phyloP scores from a whole-genome alignment of 2,329 filamentous ascomycete species.

The Trichoderma sp. region DNA sequence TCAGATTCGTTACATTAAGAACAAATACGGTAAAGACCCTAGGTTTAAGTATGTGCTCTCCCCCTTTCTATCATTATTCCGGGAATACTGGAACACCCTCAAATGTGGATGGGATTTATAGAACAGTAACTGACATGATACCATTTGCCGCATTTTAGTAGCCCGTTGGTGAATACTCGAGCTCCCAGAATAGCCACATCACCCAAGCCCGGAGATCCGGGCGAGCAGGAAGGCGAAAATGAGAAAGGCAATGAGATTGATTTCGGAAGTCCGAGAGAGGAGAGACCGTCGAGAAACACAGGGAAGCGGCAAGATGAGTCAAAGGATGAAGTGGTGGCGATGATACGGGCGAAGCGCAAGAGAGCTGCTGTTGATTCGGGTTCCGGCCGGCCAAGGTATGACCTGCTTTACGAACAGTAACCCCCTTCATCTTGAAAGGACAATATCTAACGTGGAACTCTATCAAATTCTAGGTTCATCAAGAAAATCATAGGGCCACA shows the following conservation, averaged over 20 bases:
- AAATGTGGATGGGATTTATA: background rate
- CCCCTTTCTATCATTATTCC: too few relatives aligned
- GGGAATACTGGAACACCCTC: too few relatives aligned
- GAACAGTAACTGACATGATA: background rate
- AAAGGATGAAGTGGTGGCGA: background rate
- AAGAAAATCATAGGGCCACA: conserved; percentile 3
- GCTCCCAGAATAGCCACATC: conserved; percentile 8
- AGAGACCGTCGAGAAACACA: background rate
- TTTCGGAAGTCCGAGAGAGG: background rate
- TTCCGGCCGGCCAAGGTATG: background rate
- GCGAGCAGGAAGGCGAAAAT: background rate
- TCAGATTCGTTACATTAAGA: conserved; percentile 40
- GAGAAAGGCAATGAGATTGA: background rate
- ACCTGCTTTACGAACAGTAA: background rate
- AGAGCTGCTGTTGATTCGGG: background rate
- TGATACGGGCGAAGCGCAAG: conserved; percentile 11
- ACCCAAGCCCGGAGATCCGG: background rate
- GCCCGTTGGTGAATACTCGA: conserved; percentile 21
- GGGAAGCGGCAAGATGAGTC: background rate
- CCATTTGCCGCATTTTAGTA: conserved; percentile 4
- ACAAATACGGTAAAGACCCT: conserved; percentile 41
- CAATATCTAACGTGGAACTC: background rate
- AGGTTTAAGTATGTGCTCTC: conserved; percentile 11
- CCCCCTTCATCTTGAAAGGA: background rate
- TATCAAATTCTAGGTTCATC: background rate